Evolutionary conservation across 2,329 filamentous ascomycete species (phyloP).

Genomic region (Pseudocercospora fijiensis): DNA sequence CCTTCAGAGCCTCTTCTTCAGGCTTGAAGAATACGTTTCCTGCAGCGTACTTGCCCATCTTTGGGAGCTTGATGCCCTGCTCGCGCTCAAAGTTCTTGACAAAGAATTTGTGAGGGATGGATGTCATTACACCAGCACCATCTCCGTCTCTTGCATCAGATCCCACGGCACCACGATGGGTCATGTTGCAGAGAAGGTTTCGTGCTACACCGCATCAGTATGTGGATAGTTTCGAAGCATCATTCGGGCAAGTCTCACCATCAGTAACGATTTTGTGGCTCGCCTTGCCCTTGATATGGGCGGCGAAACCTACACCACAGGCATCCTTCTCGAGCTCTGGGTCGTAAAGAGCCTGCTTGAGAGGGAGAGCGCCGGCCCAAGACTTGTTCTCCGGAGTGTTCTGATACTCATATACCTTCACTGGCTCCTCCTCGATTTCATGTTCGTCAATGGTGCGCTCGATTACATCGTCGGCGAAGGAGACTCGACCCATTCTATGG

Average conservation of each 20-base stretch:
- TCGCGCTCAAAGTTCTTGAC: constrained; percentile 96
- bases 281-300: constrained; percentile 94
- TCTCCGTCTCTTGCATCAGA: constrained; percentile 98
- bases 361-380: constrained; percentile 90
- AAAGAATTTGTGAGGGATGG: constrained; percentile 97
- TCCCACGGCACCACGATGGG: constrained; percentile 95
- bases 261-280: constrained; percentile 99
- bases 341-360: constrained; percentile 98
- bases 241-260: constrained; percentile 61
- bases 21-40: constrained; percentile 99
- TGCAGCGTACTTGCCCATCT: constrained; percentile 89
- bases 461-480: constrained; percentile 53
- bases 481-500: constrained; percentile 57
- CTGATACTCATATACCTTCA: constrained; percentile 78
- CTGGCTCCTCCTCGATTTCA: constrained; percentile 55
- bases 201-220: constrained; percentile 61
- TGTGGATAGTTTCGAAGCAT: background rate
- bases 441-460: constrained; percentile 43
- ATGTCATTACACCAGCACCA: constrained; percentile 98
- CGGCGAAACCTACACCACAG: constrained; percentile 98
- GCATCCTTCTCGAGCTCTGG: constrained; percentile 97
- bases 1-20: constrained; percentile 81
- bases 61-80: constrained; percentile 81
- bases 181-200: constrained; percentile 99
- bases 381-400: constrained; percentile 75